Evolutionary conservation across 257 asterid species (phyloP), one percentile per base, ranked within the genome.

Genomic region (Solanum neorickii): DNA sequence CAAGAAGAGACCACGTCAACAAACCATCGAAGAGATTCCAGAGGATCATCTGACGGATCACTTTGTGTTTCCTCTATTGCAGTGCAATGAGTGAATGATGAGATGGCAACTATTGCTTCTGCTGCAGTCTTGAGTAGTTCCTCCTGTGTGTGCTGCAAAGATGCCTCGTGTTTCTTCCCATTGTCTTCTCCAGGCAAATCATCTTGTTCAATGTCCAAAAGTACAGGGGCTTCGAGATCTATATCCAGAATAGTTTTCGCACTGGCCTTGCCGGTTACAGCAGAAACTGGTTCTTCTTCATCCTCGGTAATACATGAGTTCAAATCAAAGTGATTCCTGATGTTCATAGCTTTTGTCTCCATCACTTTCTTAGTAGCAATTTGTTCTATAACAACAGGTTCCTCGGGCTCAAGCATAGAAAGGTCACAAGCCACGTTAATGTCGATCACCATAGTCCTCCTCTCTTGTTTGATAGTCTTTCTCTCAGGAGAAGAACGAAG

Each of bases 191-290:
- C 80, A 29, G 89, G 87, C 23, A 87, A 74, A 73, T 27, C 72
- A 56, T 86, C 94, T 75, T 91, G 95, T 85, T 92, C 96, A 11
- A 68, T 84, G 88, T 95, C 98, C 23, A n/a, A 82, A 41, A 73
- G 80, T 76, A 84, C 88, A 18, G 94, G 94, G 75, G 95, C 95
- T 95, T 96, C 98, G 75, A 96, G 91, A 88, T 96, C 95, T 85
- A 95, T 94, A 47, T 92, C 98, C 72, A 91, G 74, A 27, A 89
- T 35, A 59, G 82, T 76, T 91, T 92, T 92, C 83, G 44, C 87
- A 11, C 60, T 86, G 52, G 70, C 83, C 70, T 59, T 86, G 83
- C 87, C 86, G 90, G 89, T 92, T 86, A 87, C 93, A 68, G 87
- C 90, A 35, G 93, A 91, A n/a, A 90, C 35, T 21, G 87, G 89